A percentile compares a stretch with the other conserved stretches of the same genome.
Conservation (phyloP, 2,329 filamentous ascomycete genomes). For the Penicillium digitatum region DNA sequence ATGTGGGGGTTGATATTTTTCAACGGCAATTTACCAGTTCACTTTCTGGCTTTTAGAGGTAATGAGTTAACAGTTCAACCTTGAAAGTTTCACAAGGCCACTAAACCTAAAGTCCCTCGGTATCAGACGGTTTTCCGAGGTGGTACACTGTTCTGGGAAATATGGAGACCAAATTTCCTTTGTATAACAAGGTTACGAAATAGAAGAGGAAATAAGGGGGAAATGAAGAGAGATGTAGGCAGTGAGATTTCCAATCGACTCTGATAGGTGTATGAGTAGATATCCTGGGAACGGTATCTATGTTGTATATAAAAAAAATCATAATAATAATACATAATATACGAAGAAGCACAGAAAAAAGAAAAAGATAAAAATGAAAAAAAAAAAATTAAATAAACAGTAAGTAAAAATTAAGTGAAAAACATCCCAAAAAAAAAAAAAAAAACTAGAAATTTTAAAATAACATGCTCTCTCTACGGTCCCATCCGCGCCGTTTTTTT, state of each 20-base stretch:
- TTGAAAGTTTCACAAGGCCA: background rate
- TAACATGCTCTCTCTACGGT: slow-evolving; percentile 6
- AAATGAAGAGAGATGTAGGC: background rate
- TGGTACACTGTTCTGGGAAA: background rate
- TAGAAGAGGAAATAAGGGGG: background rate
- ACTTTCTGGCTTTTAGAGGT: background rate
- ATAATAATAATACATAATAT: slow-evolving; percentile 3
- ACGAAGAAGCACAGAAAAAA: too few relatives aligned
- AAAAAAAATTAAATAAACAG: too few relatives aligned
- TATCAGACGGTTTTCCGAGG: background rate
- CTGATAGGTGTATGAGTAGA: background rate
- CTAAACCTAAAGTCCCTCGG: background rate
- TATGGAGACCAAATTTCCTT: background rate
- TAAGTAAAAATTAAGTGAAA: too few relatives aligned
- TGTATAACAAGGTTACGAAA: background rate
- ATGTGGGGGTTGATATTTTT: slow-evolving; percentile 12
- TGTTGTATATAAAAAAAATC: slow-evolving; percentile 3
- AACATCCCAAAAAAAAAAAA: background rate
- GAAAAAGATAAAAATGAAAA: too few relatives aligned
- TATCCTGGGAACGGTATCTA: background rate
- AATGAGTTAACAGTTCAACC: background rate
- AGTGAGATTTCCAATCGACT: background rate
- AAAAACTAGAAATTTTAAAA: background rate
- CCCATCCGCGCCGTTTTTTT: slow-evolving; percentile 22
- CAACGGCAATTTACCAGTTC: slow-evolving; percentile 11